These are phyloP conservation scores for Xylaria grammica DNA, from an alignment of 495 filamentous ascomycete genomes.

Conservation along the genomic window DNA sequence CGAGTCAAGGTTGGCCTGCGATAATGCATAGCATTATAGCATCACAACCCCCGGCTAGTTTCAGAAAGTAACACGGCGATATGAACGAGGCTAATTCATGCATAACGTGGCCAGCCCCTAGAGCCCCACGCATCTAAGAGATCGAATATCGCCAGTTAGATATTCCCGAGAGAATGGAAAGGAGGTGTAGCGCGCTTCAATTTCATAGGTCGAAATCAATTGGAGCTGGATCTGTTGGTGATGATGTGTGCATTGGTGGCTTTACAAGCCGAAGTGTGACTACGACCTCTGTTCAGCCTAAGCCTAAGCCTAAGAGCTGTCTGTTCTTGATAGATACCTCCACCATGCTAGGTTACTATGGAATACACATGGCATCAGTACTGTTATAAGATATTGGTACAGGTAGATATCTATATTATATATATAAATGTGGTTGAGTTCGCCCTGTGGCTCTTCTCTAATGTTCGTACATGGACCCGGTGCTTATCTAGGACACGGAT, in stretches of 20 bases:
- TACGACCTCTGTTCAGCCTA: not conserved
- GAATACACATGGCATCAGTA: not conserved
- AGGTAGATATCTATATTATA: not conserved
- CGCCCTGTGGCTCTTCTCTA: constrained; percentile 2
- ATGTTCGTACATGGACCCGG: not conserved
- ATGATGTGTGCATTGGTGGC: not conserved
- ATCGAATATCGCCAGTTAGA: not conserved
- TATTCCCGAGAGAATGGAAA: not conserved
- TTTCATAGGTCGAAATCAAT: not conserved
- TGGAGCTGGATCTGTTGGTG: not conserved
- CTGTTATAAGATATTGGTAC: not conserved
- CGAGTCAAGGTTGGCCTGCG: not conserved
- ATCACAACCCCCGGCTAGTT: no score
- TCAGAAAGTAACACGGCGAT: no score
- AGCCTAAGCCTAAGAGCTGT: no score
- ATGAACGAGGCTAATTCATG: not conserved
- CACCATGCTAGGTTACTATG: not conserved
- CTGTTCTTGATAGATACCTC: not conserved
- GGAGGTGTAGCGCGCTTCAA: not conserved
- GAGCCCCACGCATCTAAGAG: not conserved
- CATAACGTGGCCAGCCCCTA: not conserved
- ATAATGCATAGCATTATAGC: no score
- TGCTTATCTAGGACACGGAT: not conserved
- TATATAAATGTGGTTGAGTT: not conserved
- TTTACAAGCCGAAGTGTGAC: not conserved